Conservation (phyloP, 208 protist species). For the Crithidia mellificae region DNA sequence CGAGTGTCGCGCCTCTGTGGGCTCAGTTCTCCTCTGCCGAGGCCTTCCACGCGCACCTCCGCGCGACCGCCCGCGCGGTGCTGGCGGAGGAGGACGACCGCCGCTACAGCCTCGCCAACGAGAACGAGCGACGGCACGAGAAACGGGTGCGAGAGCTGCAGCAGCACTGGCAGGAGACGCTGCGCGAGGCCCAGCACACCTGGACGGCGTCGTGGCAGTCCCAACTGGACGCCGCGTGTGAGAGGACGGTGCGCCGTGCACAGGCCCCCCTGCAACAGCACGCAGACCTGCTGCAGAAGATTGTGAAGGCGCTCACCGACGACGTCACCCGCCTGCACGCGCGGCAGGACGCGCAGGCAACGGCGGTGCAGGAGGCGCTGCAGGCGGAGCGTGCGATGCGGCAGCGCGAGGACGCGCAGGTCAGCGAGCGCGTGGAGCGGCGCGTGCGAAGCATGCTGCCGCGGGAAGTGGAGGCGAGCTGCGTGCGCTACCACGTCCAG, state of each 20-base stretch:
- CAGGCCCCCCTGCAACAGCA: slow-evolving; percentile 29
- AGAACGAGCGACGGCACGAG: slow-evolving; percentile 35
- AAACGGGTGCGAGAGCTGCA: slow-evolving; percentile 21
- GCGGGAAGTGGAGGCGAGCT: slow-evolving; percentile 32
- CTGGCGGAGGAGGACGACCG: slow-evolving; percentile 49
- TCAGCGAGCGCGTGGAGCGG: slow-evolving; percentile 22
- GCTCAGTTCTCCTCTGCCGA: slow-evolving; percentile 40
- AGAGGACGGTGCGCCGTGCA: slow-evolving; percentile 10
- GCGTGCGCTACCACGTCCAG: slow-evolving; percentile 29
- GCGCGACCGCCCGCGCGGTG: slow-evolving; percentile 42
- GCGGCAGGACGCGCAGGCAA: slow-evolving; percentile 18
- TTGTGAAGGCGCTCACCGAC: slow-evolving; percentile 31
- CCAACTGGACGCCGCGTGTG: slow-evolving; percentile 15
- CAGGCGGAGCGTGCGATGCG: slow-evolving; percentile 27
- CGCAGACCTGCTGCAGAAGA: slow-evolving; percentile 32
- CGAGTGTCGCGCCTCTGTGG: slow-evolving; percentile 3
- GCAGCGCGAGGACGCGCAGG: slow-evolving; percentile 17
- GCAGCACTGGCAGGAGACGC: slow-evolving; percentile 27
- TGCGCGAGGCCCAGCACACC: slow-evolving; percentile 21
- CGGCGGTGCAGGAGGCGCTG: slow-evolving; percentile 2
- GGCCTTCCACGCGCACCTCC: slow-evolving; percentile 57
- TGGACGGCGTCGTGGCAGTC: slow-evolving; percentile 23
- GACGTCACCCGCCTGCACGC: slow-evolving; percentile 28
- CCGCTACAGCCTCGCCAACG: slow-evolving; percentile 29
- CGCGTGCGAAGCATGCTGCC: slow-evolving; percentile 23